Percentiles rank a stretch among this genome's conserved stretches.
Evolutionary conservation across 2,329 filamentous ascomycete genomes (phyloP).

Genomic region (Pseudogymnoascus sp.): DNA sequence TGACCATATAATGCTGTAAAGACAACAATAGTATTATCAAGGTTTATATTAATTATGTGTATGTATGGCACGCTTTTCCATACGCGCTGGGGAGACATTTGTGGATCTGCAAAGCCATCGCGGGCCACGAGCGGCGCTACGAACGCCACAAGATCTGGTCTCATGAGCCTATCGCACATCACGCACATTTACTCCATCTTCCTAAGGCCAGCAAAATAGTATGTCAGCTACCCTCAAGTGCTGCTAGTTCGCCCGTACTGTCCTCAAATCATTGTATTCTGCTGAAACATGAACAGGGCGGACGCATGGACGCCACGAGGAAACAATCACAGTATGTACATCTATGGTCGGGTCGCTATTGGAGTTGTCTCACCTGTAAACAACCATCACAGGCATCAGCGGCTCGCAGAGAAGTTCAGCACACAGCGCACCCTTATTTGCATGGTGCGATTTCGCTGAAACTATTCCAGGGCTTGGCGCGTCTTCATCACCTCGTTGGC

Average conservation of each 20-base stretch:
- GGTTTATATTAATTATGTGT: neutral
- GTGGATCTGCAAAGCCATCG: neutral
- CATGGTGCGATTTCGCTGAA: neutral
- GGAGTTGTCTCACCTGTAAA: neutral
- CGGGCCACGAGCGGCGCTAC: neutral
- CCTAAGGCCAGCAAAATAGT: neutral
- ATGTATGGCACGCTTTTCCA: neutral
- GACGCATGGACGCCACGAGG: neutral
- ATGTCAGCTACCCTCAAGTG: neutral
- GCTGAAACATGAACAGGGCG: neutral
- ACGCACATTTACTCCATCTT: neutral
- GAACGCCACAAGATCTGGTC: neutral
- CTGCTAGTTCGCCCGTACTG: neutral
- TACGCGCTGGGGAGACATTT: neutral
- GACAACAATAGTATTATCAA: neutral
- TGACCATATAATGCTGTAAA: neutral
- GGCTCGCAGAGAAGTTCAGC: neutral
- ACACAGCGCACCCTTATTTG: neutral
- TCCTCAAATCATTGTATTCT: neutral
- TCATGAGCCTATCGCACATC: neutral
- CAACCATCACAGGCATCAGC: neutral
- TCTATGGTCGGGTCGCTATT: neutral
- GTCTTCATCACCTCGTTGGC: neutral
- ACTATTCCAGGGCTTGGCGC: conserved; percentile 5
- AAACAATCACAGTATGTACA: neutral